Percentiles rank a stretch among this genome's conserved stretches.
phyloP scores from a whole-genome alignment of 768 basidiomycete species.

The Rhodocollybia butyracea region DNA sequence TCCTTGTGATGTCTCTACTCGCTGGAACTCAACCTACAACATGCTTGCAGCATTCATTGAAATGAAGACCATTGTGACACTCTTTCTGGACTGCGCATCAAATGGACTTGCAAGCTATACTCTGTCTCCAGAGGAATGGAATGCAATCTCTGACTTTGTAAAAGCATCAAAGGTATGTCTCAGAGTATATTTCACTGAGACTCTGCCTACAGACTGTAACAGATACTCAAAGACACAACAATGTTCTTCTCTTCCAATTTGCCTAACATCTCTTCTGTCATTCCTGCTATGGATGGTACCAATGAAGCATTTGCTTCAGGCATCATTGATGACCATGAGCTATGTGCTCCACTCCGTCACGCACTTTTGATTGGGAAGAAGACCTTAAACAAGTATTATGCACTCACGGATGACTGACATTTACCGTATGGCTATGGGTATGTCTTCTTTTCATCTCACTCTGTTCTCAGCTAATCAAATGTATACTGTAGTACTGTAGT shows the following conservation, averaged over 20 bases:
- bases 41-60: conserved; percentile 30
- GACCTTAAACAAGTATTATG: conserved; percentile 30
- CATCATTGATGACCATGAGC: conserved; percentile 7
- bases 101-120: conserved; percentile 23
- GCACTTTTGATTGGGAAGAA: conserved; percentile 24
- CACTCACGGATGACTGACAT: conserved; percentile 24
- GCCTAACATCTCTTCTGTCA: conserved; percentile 26
- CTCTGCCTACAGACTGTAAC: neutral
- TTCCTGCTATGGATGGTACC: conserved; percentile 37
- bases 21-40: conserved; percentile 36
- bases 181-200: neutral
- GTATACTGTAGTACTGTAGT: conserved; percentile 17
- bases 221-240: conserved; percentile 34
- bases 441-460: conserved; percentile 8
- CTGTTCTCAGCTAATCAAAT: conserved; percentile 1
- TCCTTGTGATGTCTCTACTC: conserved; percentile 34
- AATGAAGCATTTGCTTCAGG: conserved; percentile 15
- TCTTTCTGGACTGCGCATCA: conserved; percentile 15
- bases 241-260: conserved; percentile 26
- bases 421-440: conserved; percentile 31
- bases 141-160: conserved; percentile 24
- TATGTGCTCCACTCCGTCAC: conserved; percentile 16
- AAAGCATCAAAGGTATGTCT: conserved; percentile 23
- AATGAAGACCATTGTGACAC: conserved; percentile 24
- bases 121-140: conserved; percentile 28